Percentiles rank a stretch among this genome's conserved stretches.
Conservation (phyloP, 148 eudicot species). For the Arbutus unedo region DNA sequence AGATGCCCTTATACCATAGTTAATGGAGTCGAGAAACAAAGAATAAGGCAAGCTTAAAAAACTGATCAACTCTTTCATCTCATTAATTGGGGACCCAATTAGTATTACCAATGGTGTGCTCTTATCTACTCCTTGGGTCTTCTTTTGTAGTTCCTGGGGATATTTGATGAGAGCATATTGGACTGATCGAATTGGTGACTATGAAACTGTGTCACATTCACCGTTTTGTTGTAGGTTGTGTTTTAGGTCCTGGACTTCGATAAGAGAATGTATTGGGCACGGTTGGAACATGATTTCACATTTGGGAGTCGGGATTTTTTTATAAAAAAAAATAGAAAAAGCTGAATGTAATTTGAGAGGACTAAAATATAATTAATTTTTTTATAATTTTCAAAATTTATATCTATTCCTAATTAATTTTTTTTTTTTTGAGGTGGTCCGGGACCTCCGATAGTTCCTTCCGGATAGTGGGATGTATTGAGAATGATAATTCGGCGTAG, state of each 20-base stretch:
- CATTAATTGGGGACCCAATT: slow-evolving; percentile 11
- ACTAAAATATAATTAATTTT: too few relatives aligned
- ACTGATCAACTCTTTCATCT: slow-evolving; percentile 2
- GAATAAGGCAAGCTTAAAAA: background rate
- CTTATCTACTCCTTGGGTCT: background rate
- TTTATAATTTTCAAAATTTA: too few relatives aligned
- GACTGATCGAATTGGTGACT: background rate
- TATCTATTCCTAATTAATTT: too few relatives aligned
- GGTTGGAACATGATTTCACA: too few relatives aligned
- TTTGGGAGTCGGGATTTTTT: too few relatives aligned
- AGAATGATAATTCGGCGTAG: background rate
- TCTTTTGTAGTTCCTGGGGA: background rate
- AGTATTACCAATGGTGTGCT: background rate
- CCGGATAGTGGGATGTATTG: background rate
- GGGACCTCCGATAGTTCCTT: too few relatives aligned
- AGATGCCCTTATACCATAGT: too few relatives aligned
- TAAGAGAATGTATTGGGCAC: too few relatives aligned
- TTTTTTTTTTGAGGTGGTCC: too few relatives aligned
- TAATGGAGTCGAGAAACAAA: background rate
- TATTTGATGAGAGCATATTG: background rate
- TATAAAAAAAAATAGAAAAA: too few relatives aligned
- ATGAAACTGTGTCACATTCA: background rate
- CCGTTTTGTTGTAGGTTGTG: background rate
- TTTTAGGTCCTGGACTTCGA: background rate
- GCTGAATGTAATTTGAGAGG: too few relatives aligned